Conservation (phyloP, 1,139 yeast genomes). For the Saccharomyces hybrid region DNA sequence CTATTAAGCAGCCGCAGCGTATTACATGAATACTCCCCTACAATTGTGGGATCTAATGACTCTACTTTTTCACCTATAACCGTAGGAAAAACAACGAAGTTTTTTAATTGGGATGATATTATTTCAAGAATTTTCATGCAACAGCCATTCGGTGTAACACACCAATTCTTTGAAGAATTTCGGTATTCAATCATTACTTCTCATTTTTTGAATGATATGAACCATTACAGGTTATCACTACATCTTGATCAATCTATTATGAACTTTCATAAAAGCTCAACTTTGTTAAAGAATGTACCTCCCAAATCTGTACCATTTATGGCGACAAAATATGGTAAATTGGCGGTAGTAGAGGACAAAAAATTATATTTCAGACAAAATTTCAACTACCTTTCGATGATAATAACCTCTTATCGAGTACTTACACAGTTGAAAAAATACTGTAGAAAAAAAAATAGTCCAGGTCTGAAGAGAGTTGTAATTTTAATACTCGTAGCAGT, state of each 20-base stretch:
- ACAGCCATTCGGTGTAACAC: conserved; percentile 8
- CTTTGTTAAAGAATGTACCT: neutral
- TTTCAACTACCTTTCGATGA: conserved; percentile 13
- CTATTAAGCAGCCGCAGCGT: conserved; percentile 5
- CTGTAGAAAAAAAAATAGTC: neutral
- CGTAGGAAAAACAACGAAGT: neutral
- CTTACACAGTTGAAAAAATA: neutral
- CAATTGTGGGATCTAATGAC: conserved; percentile 10
- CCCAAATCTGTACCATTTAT: neutral
- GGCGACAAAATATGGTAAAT: conserved; percentile 21
- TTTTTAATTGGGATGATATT: neutral
- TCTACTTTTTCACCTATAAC: neutral
- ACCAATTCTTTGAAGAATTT: conserved; percentile 25
- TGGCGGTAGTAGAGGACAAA: conserved; percentile 7
- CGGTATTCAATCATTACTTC: conserved; percentile 28
- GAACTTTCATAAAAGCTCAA: conserved; percentile 11
- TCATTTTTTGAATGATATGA: conserved; percentile 19
- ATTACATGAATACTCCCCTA: conserved; percentile 23
- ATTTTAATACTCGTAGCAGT: conserved; percentile 12
- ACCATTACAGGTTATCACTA: conserved; percentile 10
- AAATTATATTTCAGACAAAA: conserved; percentile 10
- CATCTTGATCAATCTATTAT: conserved; percentile 17
- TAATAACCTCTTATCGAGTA: conserved; percentile 9
- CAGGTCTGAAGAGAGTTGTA: conserved; percentile 9
- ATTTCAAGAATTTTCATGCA: neutral